Conservation (phyloP, 768 basidiomycete species). For the Lactarius hengduanensis region DNA sequence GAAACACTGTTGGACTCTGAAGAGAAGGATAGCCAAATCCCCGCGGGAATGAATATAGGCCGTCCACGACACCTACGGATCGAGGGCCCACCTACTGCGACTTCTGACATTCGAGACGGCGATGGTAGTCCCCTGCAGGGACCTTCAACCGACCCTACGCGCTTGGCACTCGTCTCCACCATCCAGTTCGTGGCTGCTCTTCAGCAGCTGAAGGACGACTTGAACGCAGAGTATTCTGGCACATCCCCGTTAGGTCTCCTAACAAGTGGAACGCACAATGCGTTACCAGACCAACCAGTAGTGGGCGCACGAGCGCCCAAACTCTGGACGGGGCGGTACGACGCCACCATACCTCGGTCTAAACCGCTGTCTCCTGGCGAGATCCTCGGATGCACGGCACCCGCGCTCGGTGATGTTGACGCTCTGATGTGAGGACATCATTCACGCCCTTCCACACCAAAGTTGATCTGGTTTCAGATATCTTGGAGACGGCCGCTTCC, state of each 20-base stretch:
- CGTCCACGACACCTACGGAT: slow-evolving; percentile 55
- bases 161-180: slow-evolving; percentile 90
- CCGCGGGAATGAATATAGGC: slow-evolving; percentile 44
- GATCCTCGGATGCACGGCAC: slow-evolving; percentile 96
- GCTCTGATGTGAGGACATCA: slow-evolving; percentile 73
- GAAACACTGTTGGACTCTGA: slow-evolving; percentile 59
- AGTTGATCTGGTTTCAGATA: slow-evolving; percentile 54
- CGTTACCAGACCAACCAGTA: slow-evolving; percentile 23
- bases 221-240: slow-evolving; percentile 45
- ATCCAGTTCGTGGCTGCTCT: slow-evolving; percentile 97
- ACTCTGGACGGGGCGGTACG: slow-evolving; percentile 64
- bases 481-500: slow-evolving; percentile 96
- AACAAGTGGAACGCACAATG: slow-evolving; percentile 16
- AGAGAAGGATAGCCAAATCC: slow-evolving; percentile 45
- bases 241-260: slow-evolving; percentile 25
- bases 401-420: slow-evolving; percentile 73
- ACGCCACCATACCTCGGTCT: slow-evolving; percentile 74
- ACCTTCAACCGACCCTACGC: slow-evolving; percentile 45
- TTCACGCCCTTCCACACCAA: slow-evolving; percentile 5
- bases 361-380: slow-evolving; percentile 96
- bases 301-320: slow-evolving; percentile 25
- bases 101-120: slow-evolving; percentile 12
- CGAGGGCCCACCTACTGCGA: slow-evolving; percentile 39
- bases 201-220: slow-evolving; percentile 80
- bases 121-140: slow-evolving; percentile 25